Evolutionary conservation across 1,284 basidiomycete species (phyloP), one percentile per base, ranked within the genome.

Genomic region (Rhodotorula sp.): DNA sequence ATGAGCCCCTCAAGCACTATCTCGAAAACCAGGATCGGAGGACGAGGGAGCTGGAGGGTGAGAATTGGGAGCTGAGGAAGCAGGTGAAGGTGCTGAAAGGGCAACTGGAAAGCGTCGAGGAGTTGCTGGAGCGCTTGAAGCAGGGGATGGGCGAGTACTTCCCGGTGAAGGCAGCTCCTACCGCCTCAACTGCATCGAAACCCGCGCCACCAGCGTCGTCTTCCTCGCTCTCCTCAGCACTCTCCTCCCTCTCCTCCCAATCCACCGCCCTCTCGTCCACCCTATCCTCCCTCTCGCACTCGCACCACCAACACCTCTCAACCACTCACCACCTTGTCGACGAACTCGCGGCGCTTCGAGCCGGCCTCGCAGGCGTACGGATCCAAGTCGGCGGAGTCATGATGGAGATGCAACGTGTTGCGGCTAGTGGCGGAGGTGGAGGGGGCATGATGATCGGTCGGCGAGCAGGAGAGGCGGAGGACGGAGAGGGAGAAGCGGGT

Each of bases 1-100:
- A 75, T 48, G 63, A 75, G 59, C 59, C 73, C 19, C 55, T 76
- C 54, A 51, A 66, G 36, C 44, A 59, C 9, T 54, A 58, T 46
- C 53, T 72, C 51, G 49, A 61, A 11, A 29, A 48, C 44, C 30
- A 66, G 55, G 56, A 70, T 46, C 48, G 30, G n/a, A 22, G 55
- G 8, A 49, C 65, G 29, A 29, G 47, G 6, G 59, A 73, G 53
- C 52, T 66, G 48, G 67, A 73, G 57, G 58, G 54, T 7, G 73
- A 76, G 59, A 65, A 70, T n/a, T 56, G 62, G 62, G 30, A 53
- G 52, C 48, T 69, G 39, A 52, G 39, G 17, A n/a, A 58, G 17
- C 51, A 56, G n/a, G 61, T 67, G 1, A 9, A 36, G 2, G 30
- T 47, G 2, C 15, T 64, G 24, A 62, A 62, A 24, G 32, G 22